phyloP scores from a whole-genome alignment of 2,329 filamentous ascomycete species.

The Aureobasidium sp. region DNA sequence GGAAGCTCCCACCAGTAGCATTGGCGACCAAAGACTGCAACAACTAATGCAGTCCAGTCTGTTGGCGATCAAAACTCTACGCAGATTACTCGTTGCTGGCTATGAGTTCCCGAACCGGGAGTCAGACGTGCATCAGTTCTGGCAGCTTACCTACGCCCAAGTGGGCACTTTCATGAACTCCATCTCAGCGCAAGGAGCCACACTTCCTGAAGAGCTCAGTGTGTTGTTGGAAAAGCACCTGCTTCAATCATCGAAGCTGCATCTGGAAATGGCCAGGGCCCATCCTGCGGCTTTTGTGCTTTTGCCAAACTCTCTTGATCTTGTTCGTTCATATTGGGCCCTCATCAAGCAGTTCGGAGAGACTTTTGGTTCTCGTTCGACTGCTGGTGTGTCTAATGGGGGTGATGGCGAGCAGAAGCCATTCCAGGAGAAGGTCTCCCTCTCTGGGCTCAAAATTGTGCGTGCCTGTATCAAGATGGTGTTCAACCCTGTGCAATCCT shows the following conservation, averaged over 20 bases:
- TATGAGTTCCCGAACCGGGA: constrained; percentile 81
- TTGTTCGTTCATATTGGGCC: constrained; percentile 80
- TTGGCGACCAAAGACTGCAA: constrained; percentile 50
- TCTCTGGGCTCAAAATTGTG: constrained; percentile 77
- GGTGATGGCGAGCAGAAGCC: constrained; percentile 40
- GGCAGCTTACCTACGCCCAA: constrained; percentile 69
- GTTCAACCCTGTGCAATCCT: constrained; percentile 71
- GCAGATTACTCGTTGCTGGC: constrained; percentile 70
- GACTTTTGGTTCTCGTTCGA: constrained; percentile 55
- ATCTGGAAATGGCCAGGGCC: constrained; percentile 72
- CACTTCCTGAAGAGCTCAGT: constrained; percentile 43
- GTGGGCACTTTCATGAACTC: constrained; percentile 68
- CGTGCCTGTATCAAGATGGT: constrained; percentile 79
- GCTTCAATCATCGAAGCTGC: constrained; percentile 84
- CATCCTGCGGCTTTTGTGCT: constrained; percentile 79
- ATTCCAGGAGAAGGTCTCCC: constrained; percentile 63
- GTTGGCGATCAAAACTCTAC: constrained; percentile 68
- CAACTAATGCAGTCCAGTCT: constrained; percentile 70
- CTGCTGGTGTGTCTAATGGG: constrained; percentile 40
- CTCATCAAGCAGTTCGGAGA: constrained; percentile 71
- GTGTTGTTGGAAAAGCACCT: constrained; percentile 71
- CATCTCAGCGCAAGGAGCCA: constrained; percentile 49
- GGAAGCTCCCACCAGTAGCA: constrained; percentile 1
- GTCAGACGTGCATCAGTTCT: constrained; percentile 68
- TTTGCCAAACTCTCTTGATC: constrained; percentile 68